A percentile compares a stretch with the other conserved stretches of the same genome.
phyloP scores from a whole-genome alignment of 306 rosid genomes.

The cucumber (Cucumis sativus) region DNA sequence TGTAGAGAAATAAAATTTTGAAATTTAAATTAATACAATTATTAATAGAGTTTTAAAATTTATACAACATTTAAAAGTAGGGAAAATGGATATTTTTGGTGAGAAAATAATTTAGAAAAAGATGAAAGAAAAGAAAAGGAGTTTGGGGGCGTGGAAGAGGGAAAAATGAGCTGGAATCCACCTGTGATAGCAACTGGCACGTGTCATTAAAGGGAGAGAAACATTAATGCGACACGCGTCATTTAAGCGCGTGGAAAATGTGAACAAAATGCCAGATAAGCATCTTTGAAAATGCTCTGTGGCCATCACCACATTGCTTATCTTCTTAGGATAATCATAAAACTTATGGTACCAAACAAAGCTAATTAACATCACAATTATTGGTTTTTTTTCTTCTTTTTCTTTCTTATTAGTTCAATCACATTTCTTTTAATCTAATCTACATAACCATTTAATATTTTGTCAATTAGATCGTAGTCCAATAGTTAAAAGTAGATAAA shows the following conservation, averaged over 20 bases:
- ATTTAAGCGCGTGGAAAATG: neutral
- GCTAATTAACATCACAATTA: neutral
- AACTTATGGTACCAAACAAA: neutral
- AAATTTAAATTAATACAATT: too few relatives aligned
- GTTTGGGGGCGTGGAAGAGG: neutral
- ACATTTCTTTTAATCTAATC: too few relatives aligned
- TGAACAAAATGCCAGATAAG: neutral
- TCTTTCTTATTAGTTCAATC: too few relatives aligned
- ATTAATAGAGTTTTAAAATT: too few relatives aligned
- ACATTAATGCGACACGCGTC: neutral
- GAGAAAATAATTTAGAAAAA: too few relatives aligned
- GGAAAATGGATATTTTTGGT: too few relatives aligned
- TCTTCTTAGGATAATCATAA: neutral
- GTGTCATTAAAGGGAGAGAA: neutral
- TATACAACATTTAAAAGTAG: too few relatives aligned
- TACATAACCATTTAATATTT: too few relatives aligned
- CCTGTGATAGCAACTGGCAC: neutral
- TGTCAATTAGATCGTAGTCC: too few relatives aligned
- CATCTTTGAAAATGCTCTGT: neutral
- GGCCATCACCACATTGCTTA: neutral
- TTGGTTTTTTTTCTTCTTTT: neutral
- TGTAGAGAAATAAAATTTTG: too few relatives aligned
- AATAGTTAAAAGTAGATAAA: too few relatives aligned
- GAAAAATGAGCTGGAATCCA: neutral
- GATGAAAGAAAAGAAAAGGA: neutral